Conservation (phyloP, 306 rosid species). For the Ziziphus jujuba region DNA sequence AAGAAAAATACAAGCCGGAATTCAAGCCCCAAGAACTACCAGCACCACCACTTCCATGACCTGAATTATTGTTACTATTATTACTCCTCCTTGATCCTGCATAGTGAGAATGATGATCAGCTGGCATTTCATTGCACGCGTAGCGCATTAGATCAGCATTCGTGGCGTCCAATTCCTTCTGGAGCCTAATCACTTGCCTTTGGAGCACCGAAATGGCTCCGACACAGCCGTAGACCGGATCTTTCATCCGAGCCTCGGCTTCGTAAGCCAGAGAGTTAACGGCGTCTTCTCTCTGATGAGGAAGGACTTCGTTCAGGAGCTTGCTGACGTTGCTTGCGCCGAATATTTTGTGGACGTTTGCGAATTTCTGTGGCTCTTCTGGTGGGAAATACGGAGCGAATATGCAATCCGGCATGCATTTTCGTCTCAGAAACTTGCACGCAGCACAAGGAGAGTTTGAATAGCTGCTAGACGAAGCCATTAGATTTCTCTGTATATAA, state of each 20-base stretch:
- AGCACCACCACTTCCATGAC: constrained; percentile 25
- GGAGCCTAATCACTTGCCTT: constrained; percentile 69
- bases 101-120: neutral
- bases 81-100: too few species aligned
- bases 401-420: constrained; percentile 76
- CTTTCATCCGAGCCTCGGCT: constrained; percentile 88
- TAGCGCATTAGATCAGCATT: constrained; percentile 69
- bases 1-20: constrained; percentile 37
- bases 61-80: constrained; percentile 1
- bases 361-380: constrained; percentile 84
- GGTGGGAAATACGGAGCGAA: constrained; percentile 89
- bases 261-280: constrained; percentile 90
- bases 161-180: constrained; percentile 82
- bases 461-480: constrained; percentile 63
- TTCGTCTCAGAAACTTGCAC: constrained; percentile 81
- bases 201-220: constrained; percentile 86
- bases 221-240: constrained; percentile 92
- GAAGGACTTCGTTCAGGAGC: constrained; percentile 72
- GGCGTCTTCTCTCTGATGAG: constrained; percentile 83
- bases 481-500: neutral
- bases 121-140: constrained; percentile 45
- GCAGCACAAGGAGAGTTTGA: constrained; percentile 89
- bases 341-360: constrained; percentile 84
- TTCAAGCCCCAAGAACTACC: constrained; percentile 38
- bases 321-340: constrained; percentile 94